Conservation (phyloP, 2,329 filamentous ascomycete species). For the Colletotrichum horii region DNA sequence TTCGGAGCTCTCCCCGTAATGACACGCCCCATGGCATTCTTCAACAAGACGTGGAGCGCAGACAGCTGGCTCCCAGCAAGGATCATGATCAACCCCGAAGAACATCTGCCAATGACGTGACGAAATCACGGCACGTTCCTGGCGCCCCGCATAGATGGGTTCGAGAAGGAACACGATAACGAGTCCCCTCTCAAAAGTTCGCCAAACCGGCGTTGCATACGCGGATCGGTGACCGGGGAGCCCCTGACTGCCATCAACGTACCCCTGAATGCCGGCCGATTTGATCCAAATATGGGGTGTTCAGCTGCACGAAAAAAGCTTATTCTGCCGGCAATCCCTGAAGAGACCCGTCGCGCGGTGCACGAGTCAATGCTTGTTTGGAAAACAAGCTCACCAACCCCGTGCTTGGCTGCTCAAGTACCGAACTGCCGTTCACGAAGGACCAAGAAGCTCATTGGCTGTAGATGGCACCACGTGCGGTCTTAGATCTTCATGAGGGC, state of each 20-base stretch:
- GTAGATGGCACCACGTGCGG: neutral
- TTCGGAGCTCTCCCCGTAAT: neutral
- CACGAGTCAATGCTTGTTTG: slow-evolving; percentile 16
- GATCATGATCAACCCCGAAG: neutral
- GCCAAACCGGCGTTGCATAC: neutral
- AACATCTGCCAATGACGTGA: neutral
- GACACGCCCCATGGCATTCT: neutral
- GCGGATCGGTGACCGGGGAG: neutral
- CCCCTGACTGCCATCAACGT: neutral
- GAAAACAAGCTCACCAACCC: neutral
- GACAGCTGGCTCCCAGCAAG: neutral
- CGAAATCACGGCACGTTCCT: neutral
- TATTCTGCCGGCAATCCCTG: neutral
- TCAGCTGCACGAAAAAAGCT: slow-evolving; percentile 5
- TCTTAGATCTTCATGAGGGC: neutral
- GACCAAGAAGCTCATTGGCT: neutral
- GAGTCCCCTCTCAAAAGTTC: neutral
- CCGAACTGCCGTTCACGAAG: neutral
- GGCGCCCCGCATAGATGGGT: neutral
- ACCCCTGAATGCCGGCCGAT: neutral
- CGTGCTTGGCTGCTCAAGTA: neutral
- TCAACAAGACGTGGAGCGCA: neutral
- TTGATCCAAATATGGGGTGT: neutral
- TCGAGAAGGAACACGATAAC: neutral
- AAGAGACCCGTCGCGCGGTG: neutral